A percentile compares a stretch with the other conserved stretches of the same genome.
phyloP scores from a whole-genome alignment of 345 rosid genomes.

The Melaleuca alternifolia region DNA sequence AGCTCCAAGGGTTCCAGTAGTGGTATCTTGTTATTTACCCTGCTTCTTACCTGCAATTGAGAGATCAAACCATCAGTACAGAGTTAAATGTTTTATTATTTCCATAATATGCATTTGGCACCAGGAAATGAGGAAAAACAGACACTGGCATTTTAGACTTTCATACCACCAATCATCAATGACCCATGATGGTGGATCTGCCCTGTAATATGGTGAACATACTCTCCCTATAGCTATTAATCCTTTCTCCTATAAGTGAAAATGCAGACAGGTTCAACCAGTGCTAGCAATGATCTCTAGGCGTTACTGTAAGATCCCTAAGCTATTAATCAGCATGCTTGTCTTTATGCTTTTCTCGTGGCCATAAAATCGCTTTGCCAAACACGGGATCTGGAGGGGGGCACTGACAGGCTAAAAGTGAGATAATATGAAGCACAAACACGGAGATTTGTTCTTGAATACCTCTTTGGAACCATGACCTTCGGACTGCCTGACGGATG shows the following conservation, averaged over 20 bases:
- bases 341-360: neutral
- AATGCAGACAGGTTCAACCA: neutral
- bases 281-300: neutral
- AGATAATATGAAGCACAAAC: neutral
- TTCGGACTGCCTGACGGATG: conserved; percentile 74
- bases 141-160: neutral
- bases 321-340: neutral
- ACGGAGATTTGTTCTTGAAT: neutral
- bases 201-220: neutral
- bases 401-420: neutral
- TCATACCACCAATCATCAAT: neutral
- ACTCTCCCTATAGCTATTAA: neutral
- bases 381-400: neutral
- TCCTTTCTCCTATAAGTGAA: neutral
- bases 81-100: neutral
- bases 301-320: neutral
- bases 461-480: conserved; percentile 93
- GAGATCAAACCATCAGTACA: neutral
- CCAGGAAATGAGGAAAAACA: neutral
- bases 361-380: neutral
- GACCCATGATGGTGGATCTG: neutral
- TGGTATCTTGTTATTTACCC: neutral
- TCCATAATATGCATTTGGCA: neutral
- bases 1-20: neutral
- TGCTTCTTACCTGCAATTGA: neutral